phyloP scores from a whole-genome alignment of 805 yeast species.

The Hanseniaspora taiwanica region DNA sequence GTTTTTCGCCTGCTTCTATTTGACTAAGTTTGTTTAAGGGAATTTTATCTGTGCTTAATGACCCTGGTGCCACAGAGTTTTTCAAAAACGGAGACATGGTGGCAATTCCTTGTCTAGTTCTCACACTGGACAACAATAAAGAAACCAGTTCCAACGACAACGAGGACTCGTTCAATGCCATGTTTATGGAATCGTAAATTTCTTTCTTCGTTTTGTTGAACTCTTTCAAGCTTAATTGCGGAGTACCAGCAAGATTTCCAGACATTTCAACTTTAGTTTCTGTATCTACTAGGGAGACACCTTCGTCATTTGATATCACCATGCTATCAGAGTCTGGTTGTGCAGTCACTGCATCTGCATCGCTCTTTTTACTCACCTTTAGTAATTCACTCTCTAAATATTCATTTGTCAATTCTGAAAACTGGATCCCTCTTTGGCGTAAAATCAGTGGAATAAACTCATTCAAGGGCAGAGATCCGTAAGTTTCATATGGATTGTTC shows the following conservation, averaged over 20 bases:
- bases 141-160: constrained; percentile 80
- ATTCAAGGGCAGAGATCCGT: constrained; percentile 30
- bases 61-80: constrained; percentile 62
- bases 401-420: constrained; percentile 43
- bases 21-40: constrained; percentile 11
- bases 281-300: too few relatives aligned
- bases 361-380: neutral
- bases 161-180: constrained; percentile 82
- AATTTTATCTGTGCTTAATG: constrained; percentile 39
- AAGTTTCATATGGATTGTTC: constrained; percentile 20
- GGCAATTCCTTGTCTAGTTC: constrained; percentile 76
- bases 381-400: constrained; percentile 32
- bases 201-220: constrained; percentile 41
- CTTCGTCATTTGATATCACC: too few relatives aligned
- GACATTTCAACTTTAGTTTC: too few relatives aligned
- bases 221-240: constrained; percentile 17
- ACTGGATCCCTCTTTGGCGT: constrained; percentile 35
- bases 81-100: constrained; percentile 80
- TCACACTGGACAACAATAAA: constrained; percentile 58
- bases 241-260: too few relatives aligned
- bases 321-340: too few relatives aligned
- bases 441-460: constrained; percentile 49
- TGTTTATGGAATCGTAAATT: constrained; percentile 36
- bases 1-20: constrained; percentile 15
- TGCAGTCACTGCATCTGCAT: too few relatives aligned